Conservation (phyloP, 2,329 filamentous ascomycete species). For the Aspergillus ibericus region DNA sequence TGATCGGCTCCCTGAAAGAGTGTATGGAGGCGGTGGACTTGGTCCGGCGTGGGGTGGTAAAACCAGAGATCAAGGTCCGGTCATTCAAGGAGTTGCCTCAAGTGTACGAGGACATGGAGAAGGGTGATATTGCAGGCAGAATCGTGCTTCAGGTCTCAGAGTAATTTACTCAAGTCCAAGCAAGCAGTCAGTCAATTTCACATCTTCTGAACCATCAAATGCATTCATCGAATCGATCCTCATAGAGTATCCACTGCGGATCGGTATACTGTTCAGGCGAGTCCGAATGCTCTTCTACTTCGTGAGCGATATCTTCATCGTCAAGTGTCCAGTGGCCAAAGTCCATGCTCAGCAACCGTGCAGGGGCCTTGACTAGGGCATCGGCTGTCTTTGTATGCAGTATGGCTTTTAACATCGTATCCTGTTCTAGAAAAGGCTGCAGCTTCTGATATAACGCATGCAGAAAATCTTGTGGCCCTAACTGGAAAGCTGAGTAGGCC, state of each 20-base stretch:
- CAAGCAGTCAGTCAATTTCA: neutral
- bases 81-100: constrained; percentile 43
- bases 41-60: constrained; percentile 44
- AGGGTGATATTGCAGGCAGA: constrained; percentile 44
- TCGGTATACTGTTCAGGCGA: constrained; percentile 7
- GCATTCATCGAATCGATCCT: neutral
- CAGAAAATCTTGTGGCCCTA: constrained; percentile 30
- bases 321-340: neutral
- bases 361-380: constrained; percentile 26
- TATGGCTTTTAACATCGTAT: constrained; percentile 26
- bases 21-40: constrained; percentile 49
- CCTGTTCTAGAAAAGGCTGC: constrained; percentile 29
- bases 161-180: neutral
- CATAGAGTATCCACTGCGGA: neutral
- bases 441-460: constrained; percentile 34
- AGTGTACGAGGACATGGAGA: constrained; percentile 49
- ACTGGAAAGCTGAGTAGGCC: constrained; percentile 12
- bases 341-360: constrained; percentile 12
- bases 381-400: constrained; percentile 31
- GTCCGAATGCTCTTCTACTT: neutral
- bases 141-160: constrained; percentile 45
- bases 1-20: constrained; percentile 48
- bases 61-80: constrained; percentile 44
- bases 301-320: neutral
- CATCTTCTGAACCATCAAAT: neutral